Evolutionary conservation across 2,329 filamentous ascomycete species (phyloP), one percentile per base, ranked within the genome.

Genomic region (Fusarium sp.): DNA sequence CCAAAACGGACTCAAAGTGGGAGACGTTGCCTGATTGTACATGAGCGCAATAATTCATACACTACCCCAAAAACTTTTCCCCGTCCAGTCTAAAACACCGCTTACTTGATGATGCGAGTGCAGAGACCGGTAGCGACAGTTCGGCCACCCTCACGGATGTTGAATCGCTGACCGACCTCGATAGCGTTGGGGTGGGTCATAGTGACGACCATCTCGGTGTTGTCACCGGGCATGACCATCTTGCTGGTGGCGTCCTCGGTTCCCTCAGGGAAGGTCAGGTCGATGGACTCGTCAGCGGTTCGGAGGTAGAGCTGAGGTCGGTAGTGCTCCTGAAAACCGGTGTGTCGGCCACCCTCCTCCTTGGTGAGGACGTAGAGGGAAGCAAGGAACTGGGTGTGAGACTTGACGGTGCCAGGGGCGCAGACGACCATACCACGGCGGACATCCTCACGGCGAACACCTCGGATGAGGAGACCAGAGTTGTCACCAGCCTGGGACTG

Each of bases 191-290:
- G 93, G 82, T 92, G 86, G 83, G 94, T 89, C 78, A 97, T 90
- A 76, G 91, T 89, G 80, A 94, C 92, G 71, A 96, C 85, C 94
- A 99, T 98, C 87, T 99, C 96, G 73, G 97, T 90, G 83, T 99
- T 99, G 88, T 99, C 96, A 81, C 96, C 96, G 53, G 96, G 96
- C 94, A 97, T 97, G 82, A 98, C 91, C 85, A 94, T 92, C 87
- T 93, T 94, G 81, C 84, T 84, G 69, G 86, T 80, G 63, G 87
- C 82, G 75, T 95, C 91, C 80, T 91, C 90, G 67, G 87, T 91
- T 67, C 92, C 92, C 76, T 96, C 94, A 56, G 94, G 94, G 91
- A 95, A 98, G 79, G 86, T 89, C 76, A 99, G 88, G 60, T 91
- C 86, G 77, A 92, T 91, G 22, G 85, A 87, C 86, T 92, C 89